Percentiles rank a stretch among this genome's conserved stretches.
Conservation (phyloP, 345 rosid genomes). For the Citrus cavaleriei region DNA sequence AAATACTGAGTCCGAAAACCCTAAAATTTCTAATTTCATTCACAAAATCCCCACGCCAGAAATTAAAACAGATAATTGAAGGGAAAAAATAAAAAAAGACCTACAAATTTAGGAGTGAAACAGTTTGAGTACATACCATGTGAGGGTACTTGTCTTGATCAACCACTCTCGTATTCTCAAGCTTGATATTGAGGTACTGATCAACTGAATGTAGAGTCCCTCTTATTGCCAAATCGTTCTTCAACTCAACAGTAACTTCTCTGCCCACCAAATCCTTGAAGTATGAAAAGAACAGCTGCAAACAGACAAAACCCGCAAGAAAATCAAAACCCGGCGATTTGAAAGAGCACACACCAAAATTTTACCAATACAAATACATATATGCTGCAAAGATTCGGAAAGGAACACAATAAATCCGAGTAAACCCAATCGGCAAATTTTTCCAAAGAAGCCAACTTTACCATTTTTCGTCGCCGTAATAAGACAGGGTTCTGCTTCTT, state of each 20-base stretch:
- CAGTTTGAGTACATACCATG: conserved; percentile 71
- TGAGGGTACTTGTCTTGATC: conserved; percentile 99
- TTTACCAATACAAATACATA: not conserved
- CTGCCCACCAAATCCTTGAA: conserved; percentile 99
- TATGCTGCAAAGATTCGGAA: not conserved
- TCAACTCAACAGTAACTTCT: conserved; percentile 98
- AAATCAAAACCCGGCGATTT: not conserved
- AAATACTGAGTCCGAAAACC: not conserved
- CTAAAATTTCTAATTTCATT: not conserved
- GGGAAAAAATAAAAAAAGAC: not conserved
- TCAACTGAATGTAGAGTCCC: conserved; percentile 99
- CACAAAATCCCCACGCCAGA: not conserved
- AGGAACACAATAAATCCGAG: not conserved
- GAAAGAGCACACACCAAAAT: not conserved
- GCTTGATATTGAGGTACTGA: conserved; percentile 98
- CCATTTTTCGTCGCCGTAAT: not conserved
- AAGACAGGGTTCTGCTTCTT: not conserved
- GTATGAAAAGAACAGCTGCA: conserved; percentile 97
- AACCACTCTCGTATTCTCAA: conserved; percentile 98
- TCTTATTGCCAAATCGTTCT: conserved; percentile 96
- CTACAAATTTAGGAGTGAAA: not conserved
- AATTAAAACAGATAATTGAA: not conserved
- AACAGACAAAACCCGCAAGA: not conserved
- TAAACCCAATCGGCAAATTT: not conserved
- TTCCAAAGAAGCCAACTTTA: not conserved